Percentiles rank a stretch among this genome's conserved stretches.
These are phyloP conservation scores for Phycomyces blakesleeanus DNA, from an alignment of 192 early-diverging fungal species.

Conservation along the genomic window DNA sequence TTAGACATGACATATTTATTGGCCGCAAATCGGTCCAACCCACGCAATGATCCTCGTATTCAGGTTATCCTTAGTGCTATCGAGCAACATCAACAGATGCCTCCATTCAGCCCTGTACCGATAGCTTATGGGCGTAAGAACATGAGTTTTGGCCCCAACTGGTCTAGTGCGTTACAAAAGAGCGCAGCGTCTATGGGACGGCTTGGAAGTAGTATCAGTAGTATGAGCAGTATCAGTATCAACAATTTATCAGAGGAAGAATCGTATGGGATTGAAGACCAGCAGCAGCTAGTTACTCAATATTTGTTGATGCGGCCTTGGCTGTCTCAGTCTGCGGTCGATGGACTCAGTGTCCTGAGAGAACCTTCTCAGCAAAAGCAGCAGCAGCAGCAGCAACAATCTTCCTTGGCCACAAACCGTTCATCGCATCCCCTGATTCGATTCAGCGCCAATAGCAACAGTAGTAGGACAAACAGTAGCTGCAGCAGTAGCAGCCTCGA, in stretches of 20 bases:
- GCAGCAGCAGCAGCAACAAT: too few relatives aligned
- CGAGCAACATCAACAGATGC: constrained; percentile 40
- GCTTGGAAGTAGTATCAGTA: neutral
- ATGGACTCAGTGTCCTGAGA: constrained; percentile 61
- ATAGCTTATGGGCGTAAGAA: too few relatives aligned
- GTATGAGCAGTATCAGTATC: too few relatives aligned
- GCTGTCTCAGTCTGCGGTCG: constrained; percentile 72
- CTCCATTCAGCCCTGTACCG: too few relatives aligned
- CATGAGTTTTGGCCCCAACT: too few relatives aligned
- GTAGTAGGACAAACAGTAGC: too few relatives aligned
- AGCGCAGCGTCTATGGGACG: too few relatives aligned
- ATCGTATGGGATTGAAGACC: constrained; percentile 60
- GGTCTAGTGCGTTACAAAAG: too few relatives aligned
- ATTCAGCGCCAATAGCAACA: too few relatives aligned
- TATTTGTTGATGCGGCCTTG: constrained; percentile 68
- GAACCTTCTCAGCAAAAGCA: constrained; percentile 50
- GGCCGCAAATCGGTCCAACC: constrained; percentile 49
- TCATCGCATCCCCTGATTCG: too few relatives aligned
- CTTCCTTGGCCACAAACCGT: constrained; percentile 5
- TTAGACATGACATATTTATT: constrained; percentile 74
- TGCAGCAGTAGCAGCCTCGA: too few relatives aligned
- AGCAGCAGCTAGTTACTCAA: constrained; percentile 60
- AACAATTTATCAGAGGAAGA: constrained; percentile 37
- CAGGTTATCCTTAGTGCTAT: constrained; percentile 59
- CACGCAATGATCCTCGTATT: constrained; percentile 50